These are phyloP conservation scores for Artomyces pyxidatus DNA, from an alignment of 768 basidiomycete genomes.

Conservation along the genomic window DNA sequence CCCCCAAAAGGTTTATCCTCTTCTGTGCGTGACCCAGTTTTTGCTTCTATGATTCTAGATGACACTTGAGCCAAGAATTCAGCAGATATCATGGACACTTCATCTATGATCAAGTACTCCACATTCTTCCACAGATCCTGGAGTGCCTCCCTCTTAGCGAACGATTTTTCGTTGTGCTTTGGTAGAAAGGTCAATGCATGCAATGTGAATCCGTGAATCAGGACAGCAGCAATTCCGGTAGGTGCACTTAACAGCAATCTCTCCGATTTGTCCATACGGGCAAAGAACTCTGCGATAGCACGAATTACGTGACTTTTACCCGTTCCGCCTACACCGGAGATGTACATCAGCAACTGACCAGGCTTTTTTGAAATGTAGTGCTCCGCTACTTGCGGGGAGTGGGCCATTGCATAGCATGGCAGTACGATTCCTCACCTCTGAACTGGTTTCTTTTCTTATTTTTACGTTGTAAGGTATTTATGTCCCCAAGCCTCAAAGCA, in stretches of 20 bases:
- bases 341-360: not conserved
- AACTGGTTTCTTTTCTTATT: not conserved
- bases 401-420: not conserved
- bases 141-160: not conserved
- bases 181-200: conserved; percentile 20
- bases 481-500: too few species aligned
- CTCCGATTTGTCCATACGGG: not conserved
- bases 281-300: conserved; percentile 17
- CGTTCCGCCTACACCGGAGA: not conserved
- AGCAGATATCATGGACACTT: conserved; percentile 19
- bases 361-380: not conserved
- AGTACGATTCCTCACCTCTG: not conserved
- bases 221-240: conserved; percentile 23
- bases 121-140: conserved; percentile 13
- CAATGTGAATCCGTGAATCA: conserved; percentile 23
- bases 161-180: not conserved
- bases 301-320: conserved; percentile 17
- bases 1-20: conserved; percentile 20
- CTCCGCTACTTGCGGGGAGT: not conserved
- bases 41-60: conserved; percentile 15
- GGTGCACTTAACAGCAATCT: conserved; percentile 18
- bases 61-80: conserved; percentile 18
- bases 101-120: conserved; percentile 16
- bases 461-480: not conserved
- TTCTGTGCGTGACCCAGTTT: conserved; percentile 4